Evolutionary conservation across 2,329 filamentous ascomycete species (phyloP).

Genomic region (Clonostachys sp.): DNA sequence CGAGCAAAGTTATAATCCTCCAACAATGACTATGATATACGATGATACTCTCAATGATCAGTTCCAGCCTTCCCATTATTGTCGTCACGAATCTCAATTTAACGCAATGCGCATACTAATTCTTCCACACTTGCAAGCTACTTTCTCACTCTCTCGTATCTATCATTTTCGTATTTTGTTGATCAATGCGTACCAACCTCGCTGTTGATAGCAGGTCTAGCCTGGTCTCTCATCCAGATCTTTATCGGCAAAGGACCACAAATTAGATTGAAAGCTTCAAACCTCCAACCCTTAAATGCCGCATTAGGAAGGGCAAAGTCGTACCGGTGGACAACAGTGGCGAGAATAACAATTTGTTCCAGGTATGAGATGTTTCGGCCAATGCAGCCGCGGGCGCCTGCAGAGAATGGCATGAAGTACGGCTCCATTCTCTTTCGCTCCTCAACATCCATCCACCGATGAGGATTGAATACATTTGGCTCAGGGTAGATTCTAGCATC

Average conservation of each 20-base stretch:
- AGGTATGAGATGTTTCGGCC: slow-evolving; percentile 33
- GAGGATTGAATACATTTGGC: slow-evolving; percentile 28
- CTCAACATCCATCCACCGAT: slow-evolving; percentile 30
- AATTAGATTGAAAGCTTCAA: neutral
- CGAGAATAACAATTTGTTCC: slow-evolving; percentile 38
- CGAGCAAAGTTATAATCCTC: too few relatives aligned
- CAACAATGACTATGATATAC: too few relatives aligned
- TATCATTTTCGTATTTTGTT: too few relatives aligned
- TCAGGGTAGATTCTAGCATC: slow-evolving; percentile 31
- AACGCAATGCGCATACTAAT: neutral
- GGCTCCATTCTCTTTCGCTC: slow-evolving; percentile 24
- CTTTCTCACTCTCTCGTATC: too few relatives aligned
- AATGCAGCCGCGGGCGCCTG: slow-evolving; percentile 33
- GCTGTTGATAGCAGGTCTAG: neutral
- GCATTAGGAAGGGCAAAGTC: slow-evolving; percentile 23
- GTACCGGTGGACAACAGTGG: slow-evolving; percentile 33
- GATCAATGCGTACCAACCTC: too few relatives aligned
- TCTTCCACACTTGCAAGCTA: neutral
- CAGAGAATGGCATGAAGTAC: slow-evolving; percentile 32
- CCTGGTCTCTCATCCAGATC: neutral
- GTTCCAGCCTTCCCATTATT: neutral
- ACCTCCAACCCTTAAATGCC: slow-evolving; percentile 9
- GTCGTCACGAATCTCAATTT: neutral
- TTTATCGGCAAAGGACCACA: neutral
- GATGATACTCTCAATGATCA: too few relatives aligned